phyloP scores from a whole-genome alignment of 106 monocot species.

The Phalaenopsis aphrodite region DNA sequence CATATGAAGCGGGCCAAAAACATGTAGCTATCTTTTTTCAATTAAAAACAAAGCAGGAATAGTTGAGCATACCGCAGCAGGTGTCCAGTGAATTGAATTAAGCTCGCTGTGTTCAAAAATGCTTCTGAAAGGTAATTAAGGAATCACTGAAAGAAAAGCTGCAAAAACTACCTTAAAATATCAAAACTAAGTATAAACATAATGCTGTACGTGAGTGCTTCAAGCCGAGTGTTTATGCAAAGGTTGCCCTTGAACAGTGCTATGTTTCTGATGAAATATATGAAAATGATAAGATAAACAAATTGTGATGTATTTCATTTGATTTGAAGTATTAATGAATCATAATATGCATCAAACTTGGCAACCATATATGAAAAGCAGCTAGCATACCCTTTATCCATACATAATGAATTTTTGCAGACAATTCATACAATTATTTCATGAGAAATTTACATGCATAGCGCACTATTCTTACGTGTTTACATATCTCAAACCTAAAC shows the following conservation, averaged over 20 bases:
- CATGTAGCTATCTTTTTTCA: neutral
- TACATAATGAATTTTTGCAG: neutral
- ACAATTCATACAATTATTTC: neutral
- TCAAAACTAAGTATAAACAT: neutral
- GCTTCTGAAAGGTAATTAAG: slow-evolving; percentile 49
- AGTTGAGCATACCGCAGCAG: slow-evolving; percentile 45
- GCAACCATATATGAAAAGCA: neutral
- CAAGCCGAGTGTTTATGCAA: no score
- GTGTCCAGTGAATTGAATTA: slow-evolving; percentile 67
- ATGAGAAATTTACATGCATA: neutral
- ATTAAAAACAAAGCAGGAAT: neutral
- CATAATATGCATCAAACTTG: neutral
- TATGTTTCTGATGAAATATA: no score
- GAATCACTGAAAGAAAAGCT: neutral
- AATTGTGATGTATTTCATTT: no score
- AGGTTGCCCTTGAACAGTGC: no score
- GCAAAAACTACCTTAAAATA: neutral
- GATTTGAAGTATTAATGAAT: neutral
- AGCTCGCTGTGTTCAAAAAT: slow-evolving; percentile 80
- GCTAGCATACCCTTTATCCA: neutral
- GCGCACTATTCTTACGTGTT: no score
- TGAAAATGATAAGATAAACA: neutral
- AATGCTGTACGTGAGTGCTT: no score
- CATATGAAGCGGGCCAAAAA: neutral
- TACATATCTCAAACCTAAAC: no score